phyloP scores from a whole-genome alignment of 352 stramenopile species.

The Peronospora destructor region DNA sequence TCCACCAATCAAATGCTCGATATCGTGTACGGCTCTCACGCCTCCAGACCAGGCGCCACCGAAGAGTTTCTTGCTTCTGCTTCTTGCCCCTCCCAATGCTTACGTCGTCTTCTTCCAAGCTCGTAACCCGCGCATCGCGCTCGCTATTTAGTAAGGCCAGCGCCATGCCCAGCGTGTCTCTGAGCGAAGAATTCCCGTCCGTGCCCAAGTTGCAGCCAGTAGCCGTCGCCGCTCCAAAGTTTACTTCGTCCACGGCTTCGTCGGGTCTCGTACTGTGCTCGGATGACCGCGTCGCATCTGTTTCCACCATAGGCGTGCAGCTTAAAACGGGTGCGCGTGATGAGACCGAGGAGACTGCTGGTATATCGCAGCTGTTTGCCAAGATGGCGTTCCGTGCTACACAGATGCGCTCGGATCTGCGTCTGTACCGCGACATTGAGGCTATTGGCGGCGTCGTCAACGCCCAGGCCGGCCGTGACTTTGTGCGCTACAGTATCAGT shows the following conservation, averaged over 20 bases:
- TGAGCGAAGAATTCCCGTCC: conserved; percentile 60
- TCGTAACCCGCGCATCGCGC: conserved; percentile 32
- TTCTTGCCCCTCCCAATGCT: conserved; percentile 22
- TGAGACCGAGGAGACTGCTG: conserved; percentile 65
- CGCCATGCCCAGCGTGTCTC: conserved; percentile 43
- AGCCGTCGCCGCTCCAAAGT: conserved; percentile 21
- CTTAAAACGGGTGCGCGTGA: conserved; percentile 51
- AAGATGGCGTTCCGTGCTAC: conserved; percentile 84
- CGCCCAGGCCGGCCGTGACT: conserved; percentile 58
- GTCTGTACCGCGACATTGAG: conserved; percentile 78
- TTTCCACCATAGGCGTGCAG: conserved; percentile 64
- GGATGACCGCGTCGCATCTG: conserved; percentile 36
- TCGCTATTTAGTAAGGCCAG: conserved; percentile 63
- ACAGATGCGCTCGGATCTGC: conserved; percentile 63
- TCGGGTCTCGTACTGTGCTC: conserved; percentile 61
- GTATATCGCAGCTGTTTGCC: conserved; percentile 68
- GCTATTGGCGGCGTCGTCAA: conserved; percentile 61
- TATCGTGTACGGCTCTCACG: conserved; percentile 15
- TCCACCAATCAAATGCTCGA: conserved; percentile 2
- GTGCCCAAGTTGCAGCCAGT: conserved; percentile 36
- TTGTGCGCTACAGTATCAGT: conserved; percentile 71
- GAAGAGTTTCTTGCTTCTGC: conserved; percentile 10
- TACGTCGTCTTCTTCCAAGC: conserved; percentile 30
- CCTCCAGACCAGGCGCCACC: conserved; percentile 21
- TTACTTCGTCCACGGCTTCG: conserved; percentile 33